Evolutionary conservation across 768 basidiomycete species (phyloP).

Genomic region (Holtermannia corniformis): DNA sequence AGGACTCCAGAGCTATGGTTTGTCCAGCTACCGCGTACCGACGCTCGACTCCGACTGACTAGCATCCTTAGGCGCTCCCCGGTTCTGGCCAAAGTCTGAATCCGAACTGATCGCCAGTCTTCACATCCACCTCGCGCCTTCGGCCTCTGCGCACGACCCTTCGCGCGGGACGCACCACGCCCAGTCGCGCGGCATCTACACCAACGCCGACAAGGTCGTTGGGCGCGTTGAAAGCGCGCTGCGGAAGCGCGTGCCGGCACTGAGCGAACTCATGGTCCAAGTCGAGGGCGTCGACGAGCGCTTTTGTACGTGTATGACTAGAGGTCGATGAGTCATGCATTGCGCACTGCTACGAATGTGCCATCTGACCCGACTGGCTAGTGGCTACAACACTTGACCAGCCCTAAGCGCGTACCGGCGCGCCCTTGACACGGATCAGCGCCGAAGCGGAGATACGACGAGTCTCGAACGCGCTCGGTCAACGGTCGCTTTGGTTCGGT

Average conservation of each 20-base stretch:
- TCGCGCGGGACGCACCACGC: slow-evolving; percentile 40
- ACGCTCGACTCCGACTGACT: slow-evolving; percentile 56
- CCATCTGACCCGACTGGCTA: no score
- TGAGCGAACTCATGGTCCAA: slow-evolving; percentile 87
- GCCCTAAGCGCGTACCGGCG: not conserved
- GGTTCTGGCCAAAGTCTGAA: slow-evolving; percentile 95
- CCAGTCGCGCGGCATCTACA: slow-evolving; percentile 45
- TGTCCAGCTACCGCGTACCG: not conserved
- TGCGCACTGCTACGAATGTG: not conserved
- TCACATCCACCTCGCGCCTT: slow-evolving; percentile 71
- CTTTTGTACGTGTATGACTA: slow-evolving; percentile 40
- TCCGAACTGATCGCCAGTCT: slow-evolving; percentile 78
- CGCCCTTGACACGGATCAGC: not conserved
- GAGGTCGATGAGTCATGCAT: slow-evolving; percentile 4
- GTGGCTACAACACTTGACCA: no score
- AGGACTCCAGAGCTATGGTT: not conserved
- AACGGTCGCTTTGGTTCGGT: no score
- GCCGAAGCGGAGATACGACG: not conserved
- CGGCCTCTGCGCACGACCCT: slow-evolving; percentile 52
- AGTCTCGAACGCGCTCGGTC: not conserved
- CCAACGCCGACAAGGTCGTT: slow-evolving; percentile 61
- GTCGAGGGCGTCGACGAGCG: slow-evolving; percentile 49
- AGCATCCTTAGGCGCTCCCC: slow-evolving; percentile 64
- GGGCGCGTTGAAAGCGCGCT: slow-evolving; percentile 65
- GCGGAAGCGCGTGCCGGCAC: slow-evolving; percentile 61